Base-by-base conservation (phyloP, 495 filamentous ascomycete species). In the Annulohypoxylon stygium region DNA sequence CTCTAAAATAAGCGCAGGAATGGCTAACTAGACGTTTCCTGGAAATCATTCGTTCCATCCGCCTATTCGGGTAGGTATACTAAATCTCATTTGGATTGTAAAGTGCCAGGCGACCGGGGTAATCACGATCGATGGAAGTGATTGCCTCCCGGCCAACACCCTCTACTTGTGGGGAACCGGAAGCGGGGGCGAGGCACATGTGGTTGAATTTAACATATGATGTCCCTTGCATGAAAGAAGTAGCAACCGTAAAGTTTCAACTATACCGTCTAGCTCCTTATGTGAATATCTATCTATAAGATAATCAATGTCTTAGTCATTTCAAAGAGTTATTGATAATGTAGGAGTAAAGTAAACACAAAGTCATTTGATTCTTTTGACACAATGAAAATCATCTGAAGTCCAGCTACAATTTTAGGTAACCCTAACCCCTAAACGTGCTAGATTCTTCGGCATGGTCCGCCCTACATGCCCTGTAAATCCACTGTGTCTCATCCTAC, bases 1-100 rank as follows among this genome's bases (percentile, higher is more conserved):
- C 16, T 47, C 43, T 47, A 47, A 47, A 47, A 47, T 47, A 47
- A 47, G 43, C 7, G 43, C n/a, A 47, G 43, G 43, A 47, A 47
- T 20, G 5, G 4, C 43, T 47, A 9, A 6, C 43, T 47, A 20
- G 43, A 20, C n/a, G 16, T 47, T 47, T 12, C 16, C 43, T 16
- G 16, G 43, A 18, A 18, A 20, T 20, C 8, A 18, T 47, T 47
- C n/a, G 4, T 47, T 16, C 12, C 43, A 47, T 47, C 16, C 18
- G 18, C n/a, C 43, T 20, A 20, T 12, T 9, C 6, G 18, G 43
- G 43, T 47, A 47, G 16, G 16, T 20, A 18, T 20, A 20, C n/a
- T 47, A 9, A 16, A 20, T 47, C 18, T 47, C 43, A 18, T 47
- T 47, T 47, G 16, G 8, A 5, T 20, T 47, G 43, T 47, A 47